Evolutionary conservation across 2,329 filamentous ascomycete species (phyloP).

Genomic region (Pseudocercospora crystallina): DNA sequence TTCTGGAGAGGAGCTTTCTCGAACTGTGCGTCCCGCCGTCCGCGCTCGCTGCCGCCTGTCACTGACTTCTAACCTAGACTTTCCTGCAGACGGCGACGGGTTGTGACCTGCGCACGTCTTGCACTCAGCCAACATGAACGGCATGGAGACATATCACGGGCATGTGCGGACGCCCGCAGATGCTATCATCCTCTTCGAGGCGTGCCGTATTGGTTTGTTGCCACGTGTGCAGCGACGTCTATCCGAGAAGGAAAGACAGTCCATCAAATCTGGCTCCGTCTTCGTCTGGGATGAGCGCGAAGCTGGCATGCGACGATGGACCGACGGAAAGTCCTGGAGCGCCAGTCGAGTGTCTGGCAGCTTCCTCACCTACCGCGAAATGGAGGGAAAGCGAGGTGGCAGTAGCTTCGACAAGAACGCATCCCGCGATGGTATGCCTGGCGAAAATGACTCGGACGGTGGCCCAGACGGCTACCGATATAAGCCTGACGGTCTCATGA

Average conservation of each 20-base stretch:
- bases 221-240: constrained; percentile 89
- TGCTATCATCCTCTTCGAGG: constrained; percentile 98
- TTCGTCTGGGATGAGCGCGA: constrained; percentile 99
- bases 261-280: constrained; percentile 92
- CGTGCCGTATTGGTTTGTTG: constrained; percentile 82
- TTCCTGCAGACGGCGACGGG: constrained; percentile 3
- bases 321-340: constrained; percentile 98
- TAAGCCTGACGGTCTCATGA: constrained; percentile 96
- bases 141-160: constrained; percentile 95
- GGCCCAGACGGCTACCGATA: constrained; percentile 87
- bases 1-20: neutral
- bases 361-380: constrained; percentile 95
- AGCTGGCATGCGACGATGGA: constrained; percentile 97
- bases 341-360: constrained; percentile 95
- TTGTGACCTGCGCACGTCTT: neutral
- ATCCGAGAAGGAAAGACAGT: constrained; percentile 95
- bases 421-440: constrained; percentile 74
- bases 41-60: neutral
- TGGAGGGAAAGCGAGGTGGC: constrained; percentile 95
- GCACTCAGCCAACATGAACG: constrained; percentile 16
- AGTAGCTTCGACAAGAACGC: constrained; percentile 56
- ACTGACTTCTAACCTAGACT: neutral
- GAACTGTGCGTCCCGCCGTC: neutral
- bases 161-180: constrained; percentile 93
- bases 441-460: constrained; percentile 74